Percentiles rank a stretch among this genome's conserved stretches.
Evolutionary conservation across 1,139 yeast species (phyloP).

Genomic region (Kazachstania sp.): DNA sequence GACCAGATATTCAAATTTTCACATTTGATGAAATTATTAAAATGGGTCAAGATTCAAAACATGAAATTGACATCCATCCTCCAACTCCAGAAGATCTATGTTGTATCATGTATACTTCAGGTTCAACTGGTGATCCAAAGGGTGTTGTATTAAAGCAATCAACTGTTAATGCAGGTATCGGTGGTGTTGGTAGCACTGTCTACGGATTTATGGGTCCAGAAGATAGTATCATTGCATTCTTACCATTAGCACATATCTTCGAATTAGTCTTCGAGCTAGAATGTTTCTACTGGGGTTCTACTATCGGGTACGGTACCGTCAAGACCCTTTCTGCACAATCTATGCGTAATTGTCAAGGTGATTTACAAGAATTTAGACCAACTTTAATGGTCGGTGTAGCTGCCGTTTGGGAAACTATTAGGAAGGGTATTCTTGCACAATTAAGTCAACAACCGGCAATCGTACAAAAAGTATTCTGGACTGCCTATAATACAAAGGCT

Average conservation of each 20-base stretch:
- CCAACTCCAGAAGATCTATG: slow-evolving; percentile 68
- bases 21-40: slow-evolving; percentile 58
- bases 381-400: slow-evolving; percentile 98
- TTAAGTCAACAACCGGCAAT: slow-evolving; percentile 57
- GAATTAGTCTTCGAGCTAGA: slow-evolving; percentile 83
- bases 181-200: slow-evolving; percentile 67
- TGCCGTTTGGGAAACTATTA: slow-evolving; percentile 94
- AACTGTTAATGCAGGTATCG: slow-evolving; percentile 74
- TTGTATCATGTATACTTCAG: slow-evolving; percentile 97
- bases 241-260: slow-evolving; percentile 94
- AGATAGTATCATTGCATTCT: slow-evolving; percentile 75
- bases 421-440: slow-evolving; percentile 83
- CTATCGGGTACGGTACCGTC: slow-evolving; percentile 85
- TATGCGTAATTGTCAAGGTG: slow-evolving; percentile 79
- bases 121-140: slow-evolving; percentile 96
- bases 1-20: slow-evolving; percentile 69
- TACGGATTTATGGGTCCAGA: slow-evolving; percentile 41
- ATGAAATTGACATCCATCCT: slow-evolving; percentile 31
- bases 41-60: slow-evolving; percentile 48
- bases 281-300: slow-evolving; percentile 81
- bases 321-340: slow-evolving; percentile 82
- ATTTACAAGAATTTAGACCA: slow-evolving; percentile 79
- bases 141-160: slow-evolving; percentile 83
- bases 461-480: slow-evolving; percentile 82
- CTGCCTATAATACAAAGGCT: slow-evolving; percentile 67